Base-by-base conservation (phyloP, 352 stramenopile species). In the Pythium dissimile region DNA sequence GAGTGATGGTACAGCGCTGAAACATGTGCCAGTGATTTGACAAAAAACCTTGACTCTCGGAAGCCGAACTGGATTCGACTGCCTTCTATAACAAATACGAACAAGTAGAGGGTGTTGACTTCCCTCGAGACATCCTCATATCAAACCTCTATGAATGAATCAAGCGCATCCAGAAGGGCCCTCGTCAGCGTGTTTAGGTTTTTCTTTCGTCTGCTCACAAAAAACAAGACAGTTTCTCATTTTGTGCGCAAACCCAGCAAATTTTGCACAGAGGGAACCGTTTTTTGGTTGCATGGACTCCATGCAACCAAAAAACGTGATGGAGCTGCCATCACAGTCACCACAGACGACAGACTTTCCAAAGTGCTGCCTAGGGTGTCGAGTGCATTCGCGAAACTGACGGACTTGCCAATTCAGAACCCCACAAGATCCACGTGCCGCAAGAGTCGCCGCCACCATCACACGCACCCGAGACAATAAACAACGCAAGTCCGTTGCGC, bases 151-250 rank as follows among this genome's bases (percentile, higher is more conserved):
- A 13, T 12, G 9, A 48, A 38, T 18, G 0, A 1, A 61, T 61
- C n/a, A 4, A 10, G 11, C 27, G 43, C n/a, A 42, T 54, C 54
- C n/a, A 28, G 3, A 24, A n/a, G 43, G 27, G 24, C 28, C 51
- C 41, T 39, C 18, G 46, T 55, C 26, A 23, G 54, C 54, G 46
- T 62, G 46, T 62, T 62, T 41, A 56, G 54, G 54, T 55, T 62
- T 62, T 62, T 56, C 3, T 10, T 55, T 26, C 21, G n/a, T 16
- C 15, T 43, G 37, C 43, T 55, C 50, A 62, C 54, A 62, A 55
- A 62, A 37, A 27, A 18, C 34, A 55, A 62, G 35, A 55, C 28
- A 15, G 54, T 38, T 62, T 62, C 54, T 56, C 38, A 48, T 62
- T 62, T 62, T 46, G 46, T 51, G 38, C 43, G 16, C 41, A 34